These are phyloP conservation scores for Porpolomopsis calyptriformis DNA, from an alignment of 768 basidiomycete genomes.

Conservation along the genomic window DNA sequence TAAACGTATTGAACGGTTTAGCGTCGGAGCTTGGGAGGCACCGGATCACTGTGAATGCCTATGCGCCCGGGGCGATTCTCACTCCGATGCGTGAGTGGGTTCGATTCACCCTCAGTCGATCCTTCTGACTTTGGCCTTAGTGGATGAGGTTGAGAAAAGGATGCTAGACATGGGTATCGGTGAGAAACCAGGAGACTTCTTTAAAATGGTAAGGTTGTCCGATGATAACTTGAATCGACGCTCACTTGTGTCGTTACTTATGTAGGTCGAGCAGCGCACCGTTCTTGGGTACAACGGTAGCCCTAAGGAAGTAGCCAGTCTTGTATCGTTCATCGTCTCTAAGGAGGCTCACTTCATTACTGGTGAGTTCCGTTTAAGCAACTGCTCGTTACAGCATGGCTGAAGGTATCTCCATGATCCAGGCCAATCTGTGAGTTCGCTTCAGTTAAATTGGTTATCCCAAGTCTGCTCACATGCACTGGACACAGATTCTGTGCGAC, in stretches of 20 bases:
- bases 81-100: not conserved
- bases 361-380: constrained; percentile 13
- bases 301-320: constrained; percentile 15
- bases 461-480: not conserved
- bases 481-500: not conserved
- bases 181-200: not conserved
- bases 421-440: not conserved
- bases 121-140: not conserved
- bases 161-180: not conserved
- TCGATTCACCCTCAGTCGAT: not conserved
- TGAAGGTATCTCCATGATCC: not conserved
- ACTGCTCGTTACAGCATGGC: not conserved
- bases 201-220: not conserved
- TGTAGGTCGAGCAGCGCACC: constrained; percentile 1
- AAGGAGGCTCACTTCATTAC: constrained; percentile 24
- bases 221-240: no score
- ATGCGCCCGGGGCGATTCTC: constrained; percentile 23
- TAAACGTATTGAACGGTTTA: constrained; percentile 8
- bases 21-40: constrained; percentile 28
- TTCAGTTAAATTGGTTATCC: not conserved
- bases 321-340: constrained; percentile 23
- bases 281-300: constrained; percentile 11
- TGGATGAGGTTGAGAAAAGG: not conserved
- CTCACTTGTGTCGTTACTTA: not conserved
- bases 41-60: constrained; percentile 34